A percentile compares a stretch with the other conserved stretches of the same genome.
phyloP scores from a whole-genome alignment of 306 rosid genomes.

The Vigna unguiculata region DNA sequence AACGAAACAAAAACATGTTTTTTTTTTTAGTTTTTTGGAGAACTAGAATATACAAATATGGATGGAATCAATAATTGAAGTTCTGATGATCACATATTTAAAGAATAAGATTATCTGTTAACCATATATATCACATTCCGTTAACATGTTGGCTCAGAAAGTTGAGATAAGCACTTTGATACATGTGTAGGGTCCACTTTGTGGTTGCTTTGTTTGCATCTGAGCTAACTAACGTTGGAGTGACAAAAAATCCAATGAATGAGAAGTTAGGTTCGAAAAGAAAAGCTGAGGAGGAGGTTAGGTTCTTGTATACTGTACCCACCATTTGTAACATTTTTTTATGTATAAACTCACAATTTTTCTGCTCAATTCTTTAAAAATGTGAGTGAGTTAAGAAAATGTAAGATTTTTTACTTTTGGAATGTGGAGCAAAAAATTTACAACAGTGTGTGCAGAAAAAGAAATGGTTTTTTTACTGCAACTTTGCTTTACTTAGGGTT shows the following conservation, averaged over 20 bases:
- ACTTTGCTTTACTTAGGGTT: conserved; percentile 49
- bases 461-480: conserved; percentile 10
- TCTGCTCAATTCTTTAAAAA: no score
- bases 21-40: no score
- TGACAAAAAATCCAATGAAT: conserved; percentile 60
- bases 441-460: background rate
- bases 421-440: no score
- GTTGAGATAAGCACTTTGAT: conserved; percentile 32
- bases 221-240: conserved; percentile 52
- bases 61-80: no score
- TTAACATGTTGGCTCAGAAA: background rate
- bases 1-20: background rate
- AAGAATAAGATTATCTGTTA: no score
- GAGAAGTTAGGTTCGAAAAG: conserved; percentile 48
- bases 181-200: conserved; percentile 40
- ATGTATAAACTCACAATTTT: no score
- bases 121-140: no score
- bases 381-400: no score
- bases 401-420: no score
- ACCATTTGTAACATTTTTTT: background rate
- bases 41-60: no score
- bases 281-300: conserved; percentile 37
- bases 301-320: conserved; percentile 29
- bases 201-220: conserved; percentile 60
- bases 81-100: no score